Evolutionary conservation across 192 early-diverging fungal genomes (phyloP), one percentile per base, ranked within the genome.

Genomic region (Entomortierella beljakovae): DNA sequence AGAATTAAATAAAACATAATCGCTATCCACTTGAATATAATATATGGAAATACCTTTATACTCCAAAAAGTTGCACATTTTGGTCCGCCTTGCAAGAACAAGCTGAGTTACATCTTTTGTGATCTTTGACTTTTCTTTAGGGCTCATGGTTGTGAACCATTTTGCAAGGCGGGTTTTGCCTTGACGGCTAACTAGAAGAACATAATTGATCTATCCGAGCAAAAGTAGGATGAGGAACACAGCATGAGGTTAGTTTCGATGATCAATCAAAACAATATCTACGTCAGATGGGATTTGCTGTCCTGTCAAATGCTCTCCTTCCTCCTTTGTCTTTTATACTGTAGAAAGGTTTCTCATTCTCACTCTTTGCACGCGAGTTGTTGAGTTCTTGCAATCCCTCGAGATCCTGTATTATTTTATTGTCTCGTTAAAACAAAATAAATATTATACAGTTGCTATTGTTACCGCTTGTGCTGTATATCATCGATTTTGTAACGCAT

Each of bases 21-120:
- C 23, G 5, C 20, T 6, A 50, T 50, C 49, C 16, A 50, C 15
- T 18, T 6, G 49, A 22, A 50, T 50, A 6, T 5, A 16, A 5
- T 18, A 16, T 53, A 11, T 6, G 31, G 29, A 33, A 23, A 50
- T 72, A 88, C 92, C 93, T 87, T 96, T 96, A 82, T 97, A 96
- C 83, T 99, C 98, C 58, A 99, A 84, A 68, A 99, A 97, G 77
- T 99, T 99, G 85, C 96, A 98, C 93, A 98, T 97, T 82, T 96
- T 97, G 5, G 95, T 89, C 70, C 91, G 88, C 64, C 97, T 88
- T 50, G 92, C 83, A 8, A 98, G 84, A 0, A 98, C 97, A 22
- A 96, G 90, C 65, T 93, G 92, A 34, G 92, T 94, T 32, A 96
- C 94, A 52, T 99, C 96, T 81, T 98, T 98, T 35, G 97, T 88